Conservation (phyloP, 192 early-diverging fungal species). For the Ambispora gerdemannii region DNA sequence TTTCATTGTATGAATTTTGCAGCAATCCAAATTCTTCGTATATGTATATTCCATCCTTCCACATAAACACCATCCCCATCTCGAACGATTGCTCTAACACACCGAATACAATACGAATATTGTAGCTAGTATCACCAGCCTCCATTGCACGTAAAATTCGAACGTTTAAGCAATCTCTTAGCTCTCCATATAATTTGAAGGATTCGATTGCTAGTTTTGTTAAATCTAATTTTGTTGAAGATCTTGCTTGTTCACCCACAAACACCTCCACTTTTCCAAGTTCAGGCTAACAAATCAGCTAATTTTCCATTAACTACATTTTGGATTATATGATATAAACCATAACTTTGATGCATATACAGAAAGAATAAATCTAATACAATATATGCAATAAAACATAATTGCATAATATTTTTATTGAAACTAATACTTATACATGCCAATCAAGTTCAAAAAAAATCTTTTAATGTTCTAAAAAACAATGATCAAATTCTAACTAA, state of each 20-base stretch:
- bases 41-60: conserved; percentile 25
- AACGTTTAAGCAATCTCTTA: conserved; percentile 13
- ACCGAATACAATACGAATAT: not conserved
- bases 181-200: conserved; percentile 22
- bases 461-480: conserved; percentile 17
- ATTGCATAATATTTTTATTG: not conserved
- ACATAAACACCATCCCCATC: conserved; percentile 22
- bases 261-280: conserved; percentile 5
- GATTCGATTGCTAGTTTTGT: conserved; percentile 2
- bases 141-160: conserved; percentile 19
- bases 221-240: not conserved
- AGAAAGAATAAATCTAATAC: not conserved
- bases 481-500: conserved; percentile 17
- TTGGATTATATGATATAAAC: conserved; percentile 4
- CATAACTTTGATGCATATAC: conserved; percentile 12
- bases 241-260: conserved; percentile 13
- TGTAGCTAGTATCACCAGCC: not conserved
- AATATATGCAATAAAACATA: not conserved
- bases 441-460: conserved; percentile 7
- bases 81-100: conserved; percentile 11
- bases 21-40: conserved; percentile 24
- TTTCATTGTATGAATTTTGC: conserved; percentile 6
- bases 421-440: conserved; percentile 20
- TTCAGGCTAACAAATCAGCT: conserved; percentile 9
- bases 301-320: conserved; percentile 11